Base-by-base conservation (phyloP, 116 monocot species). In the Iris pallida region DNA sequence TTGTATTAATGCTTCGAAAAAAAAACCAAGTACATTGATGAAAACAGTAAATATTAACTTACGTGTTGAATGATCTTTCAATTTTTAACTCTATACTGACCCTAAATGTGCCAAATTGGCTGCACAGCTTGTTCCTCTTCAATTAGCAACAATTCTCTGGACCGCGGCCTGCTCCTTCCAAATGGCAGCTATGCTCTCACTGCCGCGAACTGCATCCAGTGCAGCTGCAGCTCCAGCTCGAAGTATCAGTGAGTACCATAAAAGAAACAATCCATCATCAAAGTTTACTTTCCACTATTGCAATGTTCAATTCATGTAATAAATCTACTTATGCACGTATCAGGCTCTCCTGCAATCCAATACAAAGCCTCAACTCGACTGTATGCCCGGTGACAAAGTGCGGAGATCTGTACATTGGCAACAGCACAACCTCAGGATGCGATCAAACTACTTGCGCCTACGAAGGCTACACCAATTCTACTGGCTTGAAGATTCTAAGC, bases 61-160 rank as follows among this genome's bases (percentile, higher is more conserved):
- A 9, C 4, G 11, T 51, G 11, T 51, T 51, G 11, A 51, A 51
- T 61, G 20, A 12, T 42, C 14, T 61, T 20, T 16, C 4, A 56
- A 20, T 64, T 73, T 46, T 14, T 42, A 15, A 7, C 10, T 5
- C 40, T 4, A 16, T 45, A 16, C 16, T 8, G 47, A 51, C 16
- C 51, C 15, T 41, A 12, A 42, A 42, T 5, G 17, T 19, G 63
- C 8, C 65, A 10, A 18, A 3, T 16, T 41, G 12, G 30, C 30
- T 57, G 4, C 17, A 47, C 78, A 84, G 88, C 76, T 49, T 88
- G 88, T 53, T 54, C 75, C 8, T 84, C 88, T 13, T 81, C 76
- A 2, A 87, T 83, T 49, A 82, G 61, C 42, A 67, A 16, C 54
- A 66, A 57, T 4, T 78, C 85, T 4, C 15, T 64, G 3, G 91